phyloP scores from a whole-genome alignment of 2,329 filamentous ascomycete genomes.

The Cercospora sojina region DNA sequence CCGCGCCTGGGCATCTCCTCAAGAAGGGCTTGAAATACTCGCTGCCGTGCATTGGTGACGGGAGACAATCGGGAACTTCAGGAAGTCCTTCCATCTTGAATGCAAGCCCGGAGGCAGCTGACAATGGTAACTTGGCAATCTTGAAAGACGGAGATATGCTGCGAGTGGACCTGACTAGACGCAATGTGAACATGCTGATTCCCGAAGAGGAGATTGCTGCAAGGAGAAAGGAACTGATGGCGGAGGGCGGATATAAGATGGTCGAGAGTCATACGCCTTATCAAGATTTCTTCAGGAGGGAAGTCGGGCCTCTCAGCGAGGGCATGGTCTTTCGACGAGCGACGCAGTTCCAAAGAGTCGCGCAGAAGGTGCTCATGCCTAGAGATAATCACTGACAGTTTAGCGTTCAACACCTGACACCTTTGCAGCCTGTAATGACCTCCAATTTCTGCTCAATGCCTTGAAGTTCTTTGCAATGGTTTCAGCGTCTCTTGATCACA shows the following conservation, averaged over 20 bases:
- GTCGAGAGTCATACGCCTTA: conserved; percentile 35
- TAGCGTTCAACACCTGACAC: neutral
- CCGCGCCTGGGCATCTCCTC: conserved; percentile 32
- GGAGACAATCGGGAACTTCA: conserved; percentile 56
- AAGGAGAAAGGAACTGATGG: conserved; percentile 39
- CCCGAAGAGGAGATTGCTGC: conserved; percentile 44
- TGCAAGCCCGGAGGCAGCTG: conserved; percentile 56
- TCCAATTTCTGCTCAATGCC: neutral
- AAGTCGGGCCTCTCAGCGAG: conserved; percentile 35
- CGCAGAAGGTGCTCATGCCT: conserved; percentile 29
- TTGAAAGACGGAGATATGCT: conserved; percentile 52
- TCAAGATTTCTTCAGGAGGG: conserved; percentile 35
- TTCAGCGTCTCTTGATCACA: neutral
- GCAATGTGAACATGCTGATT: conserved; percentile 52
- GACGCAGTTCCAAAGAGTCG: conserved; percentile 32
- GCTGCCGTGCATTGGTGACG: conserved; percentile 54
- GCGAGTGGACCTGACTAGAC: conserved; percentile 52
- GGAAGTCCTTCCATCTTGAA: conserved; percentile 58
- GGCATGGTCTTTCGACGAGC: conserved; percentile 35
- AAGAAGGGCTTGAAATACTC: conserved; percentile 43
- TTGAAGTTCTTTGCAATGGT: neutral
- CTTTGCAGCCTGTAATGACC: neutral
- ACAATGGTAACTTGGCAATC: conserved; percentile 55
- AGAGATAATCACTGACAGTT: conserved; percentile 33
- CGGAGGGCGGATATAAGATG: conserved; percentile 31